A percentile compares a stretch with the other conserved stretches of the same genome.
Evolutionary conservation across 805 yeast species (phyloP).

Genomic region (Yueomyces sp.): DNA sequence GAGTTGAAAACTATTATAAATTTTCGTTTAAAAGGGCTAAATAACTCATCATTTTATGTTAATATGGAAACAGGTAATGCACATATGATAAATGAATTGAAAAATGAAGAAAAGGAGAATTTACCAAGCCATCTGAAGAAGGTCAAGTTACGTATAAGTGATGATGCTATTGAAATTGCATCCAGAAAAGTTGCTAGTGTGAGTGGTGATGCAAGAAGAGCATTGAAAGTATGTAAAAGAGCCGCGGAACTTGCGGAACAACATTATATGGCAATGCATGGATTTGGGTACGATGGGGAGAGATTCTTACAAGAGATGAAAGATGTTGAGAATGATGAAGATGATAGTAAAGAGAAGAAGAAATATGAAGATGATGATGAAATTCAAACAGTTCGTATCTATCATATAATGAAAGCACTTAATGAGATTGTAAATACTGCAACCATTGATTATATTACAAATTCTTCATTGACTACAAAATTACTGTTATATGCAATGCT

Average conservation of each 20-base stretch:
- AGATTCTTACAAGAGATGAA: slow-evolving; percentile 4
- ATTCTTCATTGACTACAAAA: slow-evolving; percentile 57
- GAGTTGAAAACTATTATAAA: slow-evolving; percentile 67
- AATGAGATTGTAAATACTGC: slow-evolving; percentile 72
- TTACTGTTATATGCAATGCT: slow-evolving; percentile 59
- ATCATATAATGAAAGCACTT: slow-evolving; percentile 68
- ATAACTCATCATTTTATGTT: slow-evolving; percentile 23
- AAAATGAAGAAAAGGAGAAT: slow-evolving; percentile 3
- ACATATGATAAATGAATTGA: slow-evolving; percentile 13
- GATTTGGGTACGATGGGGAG: slow-evolving; percentile 18
- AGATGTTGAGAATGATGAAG: slow-evolving; percentile 7
- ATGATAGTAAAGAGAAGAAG: slow-evolving; percentile 6
- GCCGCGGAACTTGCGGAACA: slow-evolving; percentile 81
- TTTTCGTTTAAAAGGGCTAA: slow-evolving; percentile 46
- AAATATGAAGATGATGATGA: slow-evolving; percentile 23
- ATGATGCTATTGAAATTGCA: slow-evolving; percentile 82
- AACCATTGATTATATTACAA: slow-evolving; percentile 38
- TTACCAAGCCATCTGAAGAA: slow-evolving; percentile 14
- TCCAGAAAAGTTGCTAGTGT: slow-evolving; percentile 91
- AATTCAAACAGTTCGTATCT: slow-evolving; percentile 46
- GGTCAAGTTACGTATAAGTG: slow-evolving; percentile 28
- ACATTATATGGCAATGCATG: slow-evolving; percentile 32
- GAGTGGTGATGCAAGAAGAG: slow-evolving; percentile 94
- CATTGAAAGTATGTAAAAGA: slow-evolving; percentile 72
- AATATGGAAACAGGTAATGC: slow-evolving; percentile 27